A percentile compares a stretch with the other conserved stretches of the same genome.
Evolutionary conservation across 169 alveolate species (phyloP).

Genomic region (Cryptosporidium andersoni): DNA sequence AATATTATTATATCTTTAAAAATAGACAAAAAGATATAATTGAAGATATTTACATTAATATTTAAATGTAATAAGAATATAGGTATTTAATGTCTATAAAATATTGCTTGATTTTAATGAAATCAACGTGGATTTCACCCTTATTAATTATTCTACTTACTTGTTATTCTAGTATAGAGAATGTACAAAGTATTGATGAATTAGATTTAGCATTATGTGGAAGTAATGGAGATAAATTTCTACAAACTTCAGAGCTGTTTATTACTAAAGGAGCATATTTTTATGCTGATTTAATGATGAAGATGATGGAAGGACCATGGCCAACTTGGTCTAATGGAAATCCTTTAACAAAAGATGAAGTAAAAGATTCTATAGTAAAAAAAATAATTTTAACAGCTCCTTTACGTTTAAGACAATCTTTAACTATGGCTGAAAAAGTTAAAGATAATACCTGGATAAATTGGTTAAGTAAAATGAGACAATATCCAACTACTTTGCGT

Average conservation of each 20-base stretch:
- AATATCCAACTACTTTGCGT: constrained; percentile 22
- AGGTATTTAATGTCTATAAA: no score
- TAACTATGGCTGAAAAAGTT: constrained; percentile 3
- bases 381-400: constrained; percentile 61
- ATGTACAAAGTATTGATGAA: constrained; percentile 43
- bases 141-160: not conserved
- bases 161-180: not conserved
- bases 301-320: constrained; percentile 43
- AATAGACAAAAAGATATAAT: no score
- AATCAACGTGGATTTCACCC: constrained; percentile 19
- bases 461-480: constrained; percentile 10
- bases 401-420: constrained; percentile 5
- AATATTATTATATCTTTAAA: no score
- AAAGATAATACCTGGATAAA: constrained; percentile 13
- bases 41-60: no score
- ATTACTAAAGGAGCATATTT: constrained; percentile 63
- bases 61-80: no score
- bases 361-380: constrained; percentile 31
- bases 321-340: constrained; percentile 23
- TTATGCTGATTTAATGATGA: constrained; percentile 60
- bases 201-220: constrained; percentile 54
- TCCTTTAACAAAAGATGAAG: constrained; percentile 35
- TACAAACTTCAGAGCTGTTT: constrained; percentile 37
- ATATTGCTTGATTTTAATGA: no score
- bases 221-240: constrained; percentile 46